These are phyloP conservation scores for Rhizomucor miehei DNA, from an alignment of 371 early-diverging fungal species.

Conservation along the genomic window DNA sequence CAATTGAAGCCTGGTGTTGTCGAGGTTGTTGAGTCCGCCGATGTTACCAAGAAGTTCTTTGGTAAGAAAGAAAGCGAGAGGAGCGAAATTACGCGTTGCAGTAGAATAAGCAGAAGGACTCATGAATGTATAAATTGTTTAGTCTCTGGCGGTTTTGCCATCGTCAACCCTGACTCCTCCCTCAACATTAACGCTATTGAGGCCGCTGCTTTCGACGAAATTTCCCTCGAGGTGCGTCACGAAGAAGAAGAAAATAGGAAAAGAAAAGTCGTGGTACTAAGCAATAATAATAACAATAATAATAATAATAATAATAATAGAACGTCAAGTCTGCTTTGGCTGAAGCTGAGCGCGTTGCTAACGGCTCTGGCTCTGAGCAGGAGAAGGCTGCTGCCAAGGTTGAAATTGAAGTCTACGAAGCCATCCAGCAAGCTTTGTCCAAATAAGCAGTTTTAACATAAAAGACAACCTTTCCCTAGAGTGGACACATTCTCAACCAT, in stretches of 20 bases:
- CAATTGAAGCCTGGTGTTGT: conserved; percentile 94
- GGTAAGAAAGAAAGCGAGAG: conserved; percentile 55
- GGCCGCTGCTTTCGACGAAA: conserved; percentile 86
- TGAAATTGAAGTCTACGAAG: conserved; percentile 89
- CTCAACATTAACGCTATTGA: conserved; percentile 97
- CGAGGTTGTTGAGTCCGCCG: conserved; percentile 77
- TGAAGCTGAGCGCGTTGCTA: conserved; percentile 75
- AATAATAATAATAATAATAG: conserved; percentile 34
- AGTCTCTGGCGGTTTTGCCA: conserved; percentile 97
- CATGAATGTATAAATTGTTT: background rate
- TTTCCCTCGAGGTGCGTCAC: conserved; percentile 68
- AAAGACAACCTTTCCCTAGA: too few species aligned
- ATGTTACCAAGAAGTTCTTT: conserved; percentile 89
- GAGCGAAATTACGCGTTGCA: background rate
- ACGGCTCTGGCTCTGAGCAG: conserved; percentile 63
- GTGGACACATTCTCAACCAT: background rate
- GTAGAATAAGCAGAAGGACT: background rate
- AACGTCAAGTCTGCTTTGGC: conserved; percentile 76
- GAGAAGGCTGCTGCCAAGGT: conserved; percentile 86
- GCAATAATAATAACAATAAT: too few species aligned
- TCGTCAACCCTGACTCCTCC: conserved; percentile 94
- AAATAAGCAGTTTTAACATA: conserved; percentile 28
- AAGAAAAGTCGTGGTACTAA: background rate
- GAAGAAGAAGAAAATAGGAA: conserved; percentile 3
- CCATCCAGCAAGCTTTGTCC: conserved; percentile 66